Percentiles rank a stretch among this genome's conserved stretches.
Evolutionary conservation across 1,284 basidiomycete genomes (phyloP).

Genomic region (Neonothopanus nambi): DNA sequence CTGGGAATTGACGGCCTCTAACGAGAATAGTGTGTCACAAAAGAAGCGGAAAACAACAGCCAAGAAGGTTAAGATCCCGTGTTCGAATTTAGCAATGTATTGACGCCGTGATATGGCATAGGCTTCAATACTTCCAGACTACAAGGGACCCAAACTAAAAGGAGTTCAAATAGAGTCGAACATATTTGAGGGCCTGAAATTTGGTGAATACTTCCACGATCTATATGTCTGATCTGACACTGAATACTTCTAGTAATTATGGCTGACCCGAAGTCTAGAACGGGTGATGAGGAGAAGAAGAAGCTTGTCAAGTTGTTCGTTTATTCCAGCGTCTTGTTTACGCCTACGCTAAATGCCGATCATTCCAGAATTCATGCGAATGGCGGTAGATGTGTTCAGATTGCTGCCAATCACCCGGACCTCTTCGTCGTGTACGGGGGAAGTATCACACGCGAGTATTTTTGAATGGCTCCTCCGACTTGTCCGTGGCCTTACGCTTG

Average conservation of each 20-base stretch:
- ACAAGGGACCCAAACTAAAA: conserved; percentile 61
- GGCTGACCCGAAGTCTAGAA: conserved; percentile 72
- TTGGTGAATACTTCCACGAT: conserved; percentile 57
- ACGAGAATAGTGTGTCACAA: conserved; percentile 46
- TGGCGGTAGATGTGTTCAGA: conserved; percentile 75
- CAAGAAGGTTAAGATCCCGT: conserved; percentile 47
- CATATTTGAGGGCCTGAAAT: conserved; percentile 74
- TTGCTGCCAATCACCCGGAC: conserved; percentile 47
- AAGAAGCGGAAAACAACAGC: conserved; percentile 62
- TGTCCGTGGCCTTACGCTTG: not conserved
- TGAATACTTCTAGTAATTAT: conserved; percentile 58
- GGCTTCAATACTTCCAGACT: conserved; percentile 63
- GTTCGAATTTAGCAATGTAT: not conserved
- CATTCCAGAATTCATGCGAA: conserved; percentile 66
- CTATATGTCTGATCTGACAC: not conserved
- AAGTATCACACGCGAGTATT: conserved; percentile 53
- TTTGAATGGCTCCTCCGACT: too few relatives aligned
- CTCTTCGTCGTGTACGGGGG: conserved; percentile 69
- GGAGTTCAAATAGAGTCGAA: conserved; percentile 59
- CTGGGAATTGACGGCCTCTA: not conserved
- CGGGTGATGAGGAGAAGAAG: conserved; percentile 66
- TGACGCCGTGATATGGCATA: conserved; percentile 27
- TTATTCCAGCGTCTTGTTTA: not conserved
- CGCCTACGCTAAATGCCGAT: conserved; percentile 9
- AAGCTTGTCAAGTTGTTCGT: conserved; percentile 64